Evolutionary conservation across 225 moss, liverwort and hornwort genomes (phyloP), one percentile per base, ranked within the genome.

Genomic region (Sphagnum contortum): DNA sequence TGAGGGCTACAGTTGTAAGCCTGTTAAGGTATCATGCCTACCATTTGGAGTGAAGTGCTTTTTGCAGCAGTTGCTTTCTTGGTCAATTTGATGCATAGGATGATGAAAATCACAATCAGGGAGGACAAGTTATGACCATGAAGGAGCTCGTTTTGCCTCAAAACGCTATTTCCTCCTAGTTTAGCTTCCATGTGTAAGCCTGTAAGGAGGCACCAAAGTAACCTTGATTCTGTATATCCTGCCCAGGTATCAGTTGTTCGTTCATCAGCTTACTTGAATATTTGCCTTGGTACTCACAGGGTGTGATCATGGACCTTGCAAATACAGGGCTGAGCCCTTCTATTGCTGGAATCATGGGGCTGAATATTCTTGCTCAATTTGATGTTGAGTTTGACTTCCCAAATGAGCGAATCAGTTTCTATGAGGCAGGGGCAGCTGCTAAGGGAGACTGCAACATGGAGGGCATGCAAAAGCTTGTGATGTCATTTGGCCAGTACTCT

Each of bases 351-450:
- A 84, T 96, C 64, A 73, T 90, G 45, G 95, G 95, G 50, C 79
- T 92, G 6, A 92, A 96, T 53, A 73, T 92, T 8, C 83, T 96
- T 57, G 81, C 90, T 47, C 86, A 90, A 67, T 90, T 90, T 66
- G 95, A 96, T 78, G 88, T 96, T 45, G 92, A 92, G 74, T 96
- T 96, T 57, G 90, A 96, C 67, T 92, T 92, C 72, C 60, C 70
- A 66, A 92, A 79, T 80, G 88, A 82, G 64, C 59, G 68, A 12
- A 75, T 96, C 12, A 64, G 76, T 61, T 80, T 96, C 57, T 83
- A 92, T 66, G 65, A 79, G 61, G 65, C 84, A 4, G 92, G 90
- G 44, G 88, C 95, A 60, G 90, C 87, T 6, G 80, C 75, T 45
- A 74, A 81, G 64, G 81, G 87, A 61, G 84, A 87, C 47, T 92